A percentile compares a stretch with the other conserved stretches of the same genome.
phyloP scores from a whole-genome alignment of 139 green algal species.

The Chlamydomonas applanata region DNA sequence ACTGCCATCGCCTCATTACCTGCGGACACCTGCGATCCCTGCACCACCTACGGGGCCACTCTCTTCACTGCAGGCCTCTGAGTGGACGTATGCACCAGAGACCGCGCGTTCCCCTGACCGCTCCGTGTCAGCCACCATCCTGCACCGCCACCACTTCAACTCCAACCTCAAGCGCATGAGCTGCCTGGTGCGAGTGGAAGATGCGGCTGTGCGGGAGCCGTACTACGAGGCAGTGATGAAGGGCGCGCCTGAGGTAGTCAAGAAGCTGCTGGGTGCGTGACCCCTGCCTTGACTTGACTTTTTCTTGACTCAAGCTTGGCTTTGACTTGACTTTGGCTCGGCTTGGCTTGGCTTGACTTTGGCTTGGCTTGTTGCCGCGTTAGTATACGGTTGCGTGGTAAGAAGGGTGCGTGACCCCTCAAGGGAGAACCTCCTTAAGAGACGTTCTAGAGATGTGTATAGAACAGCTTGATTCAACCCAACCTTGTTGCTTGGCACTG shows the following conservation, averaged over 20 bases:
- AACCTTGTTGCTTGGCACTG: no score
- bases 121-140: constrained; percentile 52
- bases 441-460: no score
- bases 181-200: constrained; percentile 44
- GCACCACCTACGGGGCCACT: neutral
- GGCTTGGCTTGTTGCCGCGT: no score
- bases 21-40: neutral
- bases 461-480: no score
- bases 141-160: constrained; percentile 88
- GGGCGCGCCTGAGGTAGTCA: constrained; percentile 86
- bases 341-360: neutral
- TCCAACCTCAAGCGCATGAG: constrained; percentile 91
- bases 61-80: constrained; percentile 34
- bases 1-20: neutral
- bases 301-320: no score
- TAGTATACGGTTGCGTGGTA: no score
- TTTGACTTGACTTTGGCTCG: neutral
- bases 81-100: constrained; percentile 51
- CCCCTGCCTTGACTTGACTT: no score
- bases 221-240: constrained; percentile 64
- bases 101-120: constrained; percentile 26
- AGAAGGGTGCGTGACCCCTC: no score
- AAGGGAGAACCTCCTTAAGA: no score
- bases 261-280: constrained; percentile 48
- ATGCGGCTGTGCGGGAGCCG: neutral